Conservation (phyloP, 495 filamentous ascomycete species). For the Daldinia loculata region DNA sequence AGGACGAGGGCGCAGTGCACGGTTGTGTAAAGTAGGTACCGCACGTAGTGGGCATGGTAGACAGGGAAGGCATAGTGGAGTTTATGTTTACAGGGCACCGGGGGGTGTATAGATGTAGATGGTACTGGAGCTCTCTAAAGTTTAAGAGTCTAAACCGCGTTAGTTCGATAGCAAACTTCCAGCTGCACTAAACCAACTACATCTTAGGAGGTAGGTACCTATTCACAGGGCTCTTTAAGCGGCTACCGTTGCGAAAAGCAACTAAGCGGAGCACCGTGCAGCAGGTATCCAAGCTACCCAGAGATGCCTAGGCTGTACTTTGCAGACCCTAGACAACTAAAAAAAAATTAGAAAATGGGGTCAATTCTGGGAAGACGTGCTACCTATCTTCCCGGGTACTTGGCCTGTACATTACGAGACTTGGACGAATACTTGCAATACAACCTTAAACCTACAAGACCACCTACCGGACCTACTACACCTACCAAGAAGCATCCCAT, state of each 20-base stretch:
- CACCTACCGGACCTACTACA: not conserved
- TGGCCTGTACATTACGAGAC: slow-evolving; percentile 22
- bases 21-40: slow-evolving; percentile 18
- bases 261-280: slow-evolving; percentile 25
- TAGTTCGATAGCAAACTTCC: slow-evolving; percentile 32
- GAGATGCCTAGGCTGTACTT: slow-evolving; percentile 3
- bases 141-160: slow-evolving; percentile 16
- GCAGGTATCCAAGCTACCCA: slow-evolving; percentile 20
- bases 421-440: slow-evolving; percentile 15
- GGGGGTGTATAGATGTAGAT: slow-evolving; percentile 30
- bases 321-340: not conserved
- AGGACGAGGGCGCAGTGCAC: slow-evolving; percentile 19
- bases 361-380: not conserved
- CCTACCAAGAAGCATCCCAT: not conserved
- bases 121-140: slow-evolving; percentile 13
- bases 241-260: slow-evolving; percentile 25
- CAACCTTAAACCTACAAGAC: not conserved
- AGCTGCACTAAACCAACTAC: slow-evolving; percentile 25
- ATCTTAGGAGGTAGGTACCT: slow-evolving; percentile 2
- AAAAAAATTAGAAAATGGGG: slow-evolving; percentile 1
- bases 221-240: slow-evolving; percentile 29
- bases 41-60: slow-evolving; percentile 21
- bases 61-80: slow-evolving; percentile 17
- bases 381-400: slow-evolving; percentile 11
- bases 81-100: slow-evolving; percentile 11